phyloP scores from a whole-genome alignment of 352 stramenopile species.

The Pythium volutum region DNA sequence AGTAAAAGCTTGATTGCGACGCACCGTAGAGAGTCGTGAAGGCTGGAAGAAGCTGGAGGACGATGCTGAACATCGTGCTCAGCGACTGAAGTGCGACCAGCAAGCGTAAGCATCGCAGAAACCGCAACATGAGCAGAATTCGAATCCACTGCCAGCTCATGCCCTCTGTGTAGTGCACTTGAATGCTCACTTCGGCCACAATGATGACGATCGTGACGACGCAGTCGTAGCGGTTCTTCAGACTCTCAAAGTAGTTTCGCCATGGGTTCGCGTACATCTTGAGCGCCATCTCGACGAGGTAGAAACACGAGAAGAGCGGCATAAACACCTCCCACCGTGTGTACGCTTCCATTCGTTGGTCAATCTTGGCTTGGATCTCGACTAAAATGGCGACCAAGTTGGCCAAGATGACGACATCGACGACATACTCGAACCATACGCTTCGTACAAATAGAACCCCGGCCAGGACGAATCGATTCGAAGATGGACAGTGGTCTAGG shows the following conservation, averaged over 20 bases:
- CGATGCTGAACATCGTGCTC: conserved; percentile 52
- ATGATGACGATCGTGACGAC: conserved; percentile 67
- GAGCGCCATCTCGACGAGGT: conserved; percentile 78
- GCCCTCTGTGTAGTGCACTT: conserved; percentile 38
- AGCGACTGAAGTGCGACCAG: conserved; percentile 45
- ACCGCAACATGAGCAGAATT: conserved; percentile 53
- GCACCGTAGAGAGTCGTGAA: conserved; percentile 61
- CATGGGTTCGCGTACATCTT: conserved; percentile 67
- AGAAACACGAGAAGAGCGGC: conserved; percentile 62
- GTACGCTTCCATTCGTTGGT: conserved; percentile 23
- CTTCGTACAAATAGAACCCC: conserved; percentile 26
- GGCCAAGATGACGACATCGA: conserved; percentile 39
- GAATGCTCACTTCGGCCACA: conserved; percentile 49
- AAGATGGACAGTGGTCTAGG: background rate
- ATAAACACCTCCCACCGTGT: conserved; percentile 51
- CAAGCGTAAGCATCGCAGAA: conserved; percentile 52
- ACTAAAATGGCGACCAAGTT: conserved; percentile 49
- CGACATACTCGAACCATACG: conserved; percentile 34
- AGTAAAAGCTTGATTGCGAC: background rate
- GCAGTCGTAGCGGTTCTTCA: conserved; percentile 83
- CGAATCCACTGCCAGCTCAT: conserved; percentile 51
- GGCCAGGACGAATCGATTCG: conserved; percentile 20
- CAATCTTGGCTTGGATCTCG: conserved; percentile 51
- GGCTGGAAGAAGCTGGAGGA: conserved; percentile 41
- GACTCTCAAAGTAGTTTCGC: conserved; percentile 52